A percentile compares a stretch with the other conserved stretches of the same genome.
These are phyloP conservation scores for Epichloe elymi DNA, from an alignment of 2,329 filamentous ascomycete genomes.

Conservation along the genomic window DNA sequence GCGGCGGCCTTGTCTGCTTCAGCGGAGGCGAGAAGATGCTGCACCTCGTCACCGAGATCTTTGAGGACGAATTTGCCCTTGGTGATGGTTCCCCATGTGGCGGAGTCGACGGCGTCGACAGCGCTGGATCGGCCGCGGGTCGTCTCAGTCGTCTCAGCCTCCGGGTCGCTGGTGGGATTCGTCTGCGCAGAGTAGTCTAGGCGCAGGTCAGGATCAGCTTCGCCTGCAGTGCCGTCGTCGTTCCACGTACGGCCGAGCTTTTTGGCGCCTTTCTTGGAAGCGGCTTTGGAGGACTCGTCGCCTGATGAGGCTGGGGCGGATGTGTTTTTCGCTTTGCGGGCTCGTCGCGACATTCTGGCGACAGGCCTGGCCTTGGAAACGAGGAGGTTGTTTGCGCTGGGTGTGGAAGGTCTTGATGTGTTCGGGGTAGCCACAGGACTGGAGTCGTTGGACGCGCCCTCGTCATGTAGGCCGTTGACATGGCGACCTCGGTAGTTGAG, in stretches of 20 bases:
- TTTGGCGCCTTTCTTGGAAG: constrained; percentile 35
- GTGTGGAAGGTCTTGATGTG: constrained; percentile 68
- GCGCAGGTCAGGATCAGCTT: constrained; percentile 57
- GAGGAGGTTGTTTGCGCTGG: constrained; percentile 48
- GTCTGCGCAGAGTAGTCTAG: constrained; percentile 76
- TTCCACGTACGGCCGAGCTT: constrained; percentile 87
- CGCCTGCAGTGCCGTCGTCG: constrained; percentile 74
- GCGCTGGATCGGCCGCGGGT: constrained; percentile 38
- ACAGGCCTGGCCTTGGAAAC: constrained; percentile 63
- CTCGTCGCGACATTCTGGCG: constrained; percentile 66
- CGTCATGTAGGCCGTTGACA: constrained; percentile 21
- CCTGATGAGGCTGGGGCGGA: constrained; percentile 63
- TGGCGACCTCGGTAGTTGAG: constrained; percentile 27
- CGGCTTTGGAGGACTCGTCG: constrained; percentile 53
- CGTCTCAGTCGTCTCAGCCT: constrained; percentile 30
- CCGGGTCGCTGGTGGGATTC: constrained; percentile 40
- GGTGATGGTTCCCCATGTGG: constrained; percentile 72
- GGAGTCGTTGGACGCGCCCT: constrained; percentile 46
- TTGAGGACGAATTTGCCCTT: constrained; percentile 91
- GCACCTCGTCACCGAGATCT: constrained; percentile 86
- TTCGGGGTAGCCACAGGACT: constrained; percentile 60
- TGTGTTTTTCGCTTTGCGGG: constrained; percentile 55
- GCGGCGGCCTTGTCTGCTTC: constrained; percentile 45
- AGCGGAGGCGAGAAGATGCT: constrained; percentile 75
- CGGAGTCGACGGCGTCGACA: constrained; percentile 62